phyloP scores from a whole-genome alignment of 2,329 filamentous ascomycete species.

The Calonectria leucothoes region DNA sequence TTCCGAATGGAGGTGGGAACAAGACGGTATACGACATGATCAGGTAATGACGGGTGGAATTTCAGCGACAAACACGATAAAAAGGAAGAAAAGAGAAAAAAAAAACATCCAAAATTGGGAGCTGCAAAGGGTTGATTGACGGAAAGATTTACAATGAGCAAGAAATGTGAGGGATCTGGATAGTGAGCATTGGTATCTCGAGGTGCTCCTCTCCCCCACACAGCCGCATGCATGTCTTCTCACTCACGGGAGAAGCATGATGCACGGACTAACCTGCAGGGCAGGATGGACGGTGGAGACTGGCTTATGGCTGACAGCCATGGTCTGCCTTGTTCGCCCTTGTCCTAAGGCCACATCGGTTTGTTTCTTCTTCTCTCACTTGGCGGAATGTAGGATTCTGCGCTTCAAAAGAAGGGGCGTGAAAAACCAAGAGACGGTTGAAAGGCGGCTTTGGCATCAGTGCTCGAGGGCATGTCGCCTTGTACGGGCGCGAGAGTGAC shows the following conservation, averaged over 20 bases:
- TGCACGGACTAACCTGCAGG: not conserved
- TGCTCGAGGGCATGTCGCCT: not conserved
- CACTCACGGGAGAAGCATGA: not conserved
- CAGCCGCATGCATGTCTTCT: conserved; percentile 10
- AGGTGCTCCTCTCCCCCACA: conserved; percentile 10
- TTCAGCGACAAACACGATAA: conserved; percentile 1
- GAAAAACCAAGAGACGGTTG: not conserved
- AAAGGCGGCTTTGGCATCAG: conserved; percentile 2
- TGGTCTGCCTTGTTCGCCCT: conserved; percentile 22
- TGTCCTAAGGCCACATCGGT: not conserved
- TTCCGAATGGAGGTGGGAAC: conserved; percentile 33
- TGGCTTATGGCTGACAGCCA: conserved; percentile 27
- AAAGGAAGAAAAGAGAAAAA: not conserved
- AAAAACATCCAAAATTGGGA: conserved; percentile 6
- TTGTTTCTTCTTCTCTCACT: not conserved
- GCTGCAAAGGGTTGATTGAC: not conserved
- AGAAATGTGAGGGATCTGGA: not conserved
- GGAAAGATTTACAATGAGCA: not conserved
- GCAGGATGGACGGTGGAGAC: conserved; percentile 10
- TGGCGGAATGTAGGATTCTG: conserved; percentile 1
- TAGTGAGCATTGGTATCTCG: not conserved
- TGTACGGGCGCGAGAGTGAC: not conserved
- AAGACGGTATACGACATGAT: conserved; percentile 37
- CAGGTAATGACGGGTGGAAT: conserved; percentile 33
- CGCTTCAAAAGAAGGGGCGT: conserved; percentile 1